phyloP scores from a whole-genome alignment of 2,329 filamentous ascomycete species.

The Verticillium dahliae region DNA sequence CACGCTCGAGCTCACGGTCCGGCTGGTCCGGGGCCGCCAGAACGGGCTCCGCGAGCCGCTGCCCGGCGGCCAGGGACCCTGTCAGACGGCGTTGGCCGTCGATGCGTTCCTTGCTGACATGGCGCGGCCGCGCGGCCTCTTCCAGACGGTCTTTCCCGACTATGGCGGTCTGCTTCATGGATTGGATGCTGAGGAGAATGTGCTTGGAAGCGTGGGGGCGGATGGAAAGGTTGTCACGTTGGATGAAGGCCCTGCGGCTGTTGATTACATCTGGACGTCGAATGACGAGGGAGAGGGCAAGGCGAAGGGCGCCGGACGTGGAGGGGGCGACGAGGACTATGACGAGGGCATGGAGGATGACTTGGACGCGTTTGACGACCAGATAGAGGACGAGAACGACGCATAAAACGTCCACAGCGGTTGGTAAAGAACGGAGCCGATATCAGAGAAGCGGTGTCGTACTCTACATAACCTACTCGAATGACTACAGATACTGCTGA shows the following conservation, averaged over 20 bases:
- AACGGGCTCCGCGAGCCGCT: not conserved
- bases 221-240: not conserved
- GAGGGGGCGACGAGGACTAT: not conserved
- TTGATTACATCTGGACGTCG: not conserved
- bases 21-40: not conserved
- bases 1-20: not conserved
- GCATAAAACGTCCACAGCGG: not conserved
- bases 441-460: too few relatives aligned
- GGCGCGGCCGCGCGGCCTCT: not conserved
- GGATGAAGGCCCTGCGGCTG: not conserved
- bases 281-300: not conserved
- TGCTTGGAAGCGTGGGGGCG: not conserved
- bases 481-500: not conserved
- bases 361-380: not conserved
- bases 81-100: not conserved
- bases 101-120: not conserved
- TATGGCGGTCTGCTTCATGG: conserved; percentile 1
- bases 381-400: not conserved
- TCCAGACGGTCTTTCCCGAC: conserved; percentile 3
- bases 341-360: not conserved
- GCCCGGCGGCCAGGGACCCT: not conserved
- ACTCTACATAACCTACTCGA: not conserved
- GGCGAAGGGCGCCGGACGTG: not conserved
- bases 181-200: not conserved
- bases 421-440: not conserved